phyloP scores from a whole-genome alignment of 108 stramenopile species.

The Conticribra guillardii region DNA sequence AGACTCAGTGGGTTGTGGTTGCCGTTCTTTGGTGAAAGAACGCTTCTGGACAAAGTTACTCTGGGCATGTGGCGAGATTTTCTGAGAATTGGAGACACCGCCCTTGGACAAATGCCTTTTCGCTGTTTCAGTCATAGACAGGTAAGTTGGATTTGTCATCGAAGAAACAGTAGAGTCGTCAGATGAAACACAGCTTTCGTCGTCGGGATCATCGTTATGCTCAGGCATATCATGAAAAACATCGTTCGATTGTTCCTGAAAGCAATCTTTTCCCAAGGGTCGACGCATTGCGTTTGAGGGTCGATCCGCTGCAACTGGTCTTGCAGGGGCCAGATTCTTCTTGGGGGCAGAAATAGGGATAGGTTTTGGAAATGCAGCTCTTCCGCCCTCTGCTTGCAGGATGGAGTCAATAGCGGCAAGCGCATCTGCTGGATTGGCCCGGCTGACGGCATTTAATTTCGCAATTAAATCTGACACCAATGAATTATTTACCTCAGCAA shows the following conservation, averaged over 20 bases:
- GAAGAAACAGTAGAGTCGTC: conserved; percentile 74
- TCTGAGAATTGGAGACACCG: not conserved
- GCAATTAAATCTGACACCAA: conserved; percentile 61
- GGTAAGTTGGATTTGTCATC: conserved; percentile 78
- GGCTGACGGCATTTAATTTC: conserved; percentile 64
- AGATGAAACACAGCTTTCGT: conserved; percentile 40
- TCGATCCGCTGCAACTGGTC: conserved; percentile 4
- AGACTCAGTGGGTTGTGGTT: not conserved
- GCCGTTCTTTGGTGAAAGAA: not conserved
- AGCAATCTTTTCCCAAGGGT: conserved; percentile 13
- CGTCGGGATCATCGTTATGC: conserved; percentile 13
- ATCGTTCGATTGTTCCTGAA: conserved; percentile 16
- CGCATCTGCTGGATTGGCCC: conserved; percentile 70
- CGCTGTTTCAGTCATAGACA: conserved; percentile 1
- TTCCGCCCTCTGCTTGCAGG: conserved; percentile 56
- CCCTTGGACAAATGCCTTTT: conserved; percentile 1
- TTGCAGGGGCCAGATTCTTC: not conserved
- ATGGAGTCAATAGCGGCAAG: conserved; percentile 85
- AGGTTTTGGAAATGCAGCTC: conserved; percentile 1
- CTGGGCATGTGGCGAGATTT: not conserved
- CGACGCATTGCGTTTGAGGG: not conserved
- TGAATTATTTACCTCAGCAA: conserved; percentile 26
- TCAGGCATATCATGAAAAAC: conserved; percentile 42
- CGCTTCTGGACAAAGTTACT: not conserved
- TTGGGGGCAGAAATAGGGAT: not conserved